These are phyloP conservation scores for Diaporthe sp. DNA, from an alignment of 2,329 filamentous ascomycete species.

Conservation along the genomic window DNA sequence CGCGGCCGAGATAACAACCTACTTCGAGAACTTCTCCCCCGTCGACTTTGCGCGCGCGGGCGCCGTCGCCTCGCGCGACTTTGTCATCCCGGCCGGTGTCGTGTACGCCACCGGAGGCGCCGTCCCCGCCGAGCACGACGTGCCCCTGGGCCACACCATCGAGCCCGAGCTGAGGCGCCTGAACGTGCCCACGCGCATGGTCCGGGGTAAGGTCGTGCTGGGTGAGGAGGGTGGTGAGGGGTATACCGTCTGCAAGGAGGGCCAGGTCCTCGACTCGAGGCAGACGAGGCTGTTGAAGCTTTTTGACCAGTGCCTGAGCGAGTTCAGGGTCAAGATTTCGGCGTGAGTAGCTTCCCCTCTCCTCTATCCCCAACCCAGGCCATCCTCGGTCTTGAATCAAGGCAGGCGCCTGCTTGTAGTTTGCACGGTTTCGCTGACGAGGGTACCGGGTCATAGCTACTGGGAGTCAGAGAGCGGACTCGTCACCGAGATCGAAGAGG, in stretches of 20 bases:
- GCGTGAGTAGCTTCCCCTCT: conserved; percentile 64
- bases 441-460: conserved; percentile 53
- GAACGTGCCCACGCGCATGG: conserved; percentile 88
- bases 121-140: conserved; percentile 82
- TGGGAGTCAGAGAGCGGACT: conserved; percentile 70
- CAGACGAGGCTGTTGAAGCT: conserved; percentile 95
- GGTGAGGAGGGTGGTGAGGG: conserved; percentile 57
- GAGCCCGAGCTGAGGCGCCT: conserved; percentile 92
- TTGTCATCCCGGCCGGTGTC: conserved; percentile 84
- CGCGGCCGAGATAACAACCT: conserved; percentile 72
- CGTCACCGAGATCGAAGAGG: conserved; percentile 65
- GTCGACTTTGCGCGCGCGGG: conserved; percentile 94
- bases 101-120: conserved; percentile 86
- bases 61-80: conserved; percentile 76
- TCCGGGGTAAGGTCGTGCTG: conserved; percentile 88
- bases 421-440: conserved; percentile 34
- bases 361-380: background rate
- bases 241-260: conserved; percentile 87
- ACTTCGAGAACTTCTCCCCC: conserved; percentile 78
- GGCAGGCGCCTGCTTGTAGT: background rate
- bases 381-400: background rate
- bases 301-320: conserved; percentile 89
- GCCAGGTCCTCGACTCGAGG: conserved; percentile 85
- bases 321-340: conserved; percentile 85
- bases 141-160: conserved; percentile 86